Base-by-base conservation (phyloP, 805 yeast genomes). In the Starmerella scarabaei region DNA sequence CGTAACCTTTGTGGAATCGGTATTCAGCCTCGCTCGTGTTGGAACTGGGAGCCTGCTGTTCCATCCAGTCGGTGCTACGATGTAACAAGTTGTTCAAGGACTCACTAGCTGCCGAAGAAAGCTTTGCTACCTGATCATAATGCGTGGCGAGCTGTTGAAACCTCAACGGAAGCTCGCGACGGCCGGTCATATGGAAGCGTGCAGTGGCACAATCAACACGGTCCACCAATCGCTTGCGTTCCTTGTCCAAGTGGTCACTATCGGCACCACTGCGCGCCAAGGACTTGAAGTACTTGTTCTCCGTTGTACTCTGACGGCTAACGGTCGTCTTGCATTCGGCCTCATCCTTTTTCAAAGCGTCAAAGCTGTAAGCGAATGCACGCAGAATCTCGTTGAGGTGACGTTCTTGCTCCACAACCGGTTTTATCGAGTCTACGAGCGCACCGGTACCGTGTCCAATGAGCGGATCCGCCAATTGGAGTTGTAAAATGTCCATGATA, bases 271-370 rank as follows among this genome's bases (percentile, higher is more conserved):
- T 19, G 24, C 14, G 14, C 21, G 52, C 52, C 31, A 50, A 15
- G 1, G 51, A 45, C 30, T 44, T 44, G 36, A 48, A 47, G 37
- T 43, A 50, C 8, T 36, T 35, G 30, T 38, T 37, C 30, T 51
- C 53, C 3, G 52, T 51, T 15, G 21, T 29, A 1, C 12, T 16
- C 21, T 40, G 39, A 4, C 37, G 42, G 30, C 38, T 38, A 16
- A 36, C 30, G 2, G 35, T 16, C 18, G 30, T 21, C 23, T 43
- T 41, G 20, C 43, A 38, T 7, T 21, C 9, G 4, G 41, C 43
- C 33, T 53, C 57, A 14, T 51, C 50, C 18, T 34, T 17, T 26
- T 41, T 45, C 8, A 53, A 38, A 6, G 41, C 40, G 18, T 51
- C 45, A 18, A 53, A 36, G 18, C 43, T 41, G 32, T 48, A 41